These are phyloP conservation scores for Escovopsis sp. DNA, from an alignment of 2,329 filamentous ascomycete species.

Conservation along the genomic window DNA sequence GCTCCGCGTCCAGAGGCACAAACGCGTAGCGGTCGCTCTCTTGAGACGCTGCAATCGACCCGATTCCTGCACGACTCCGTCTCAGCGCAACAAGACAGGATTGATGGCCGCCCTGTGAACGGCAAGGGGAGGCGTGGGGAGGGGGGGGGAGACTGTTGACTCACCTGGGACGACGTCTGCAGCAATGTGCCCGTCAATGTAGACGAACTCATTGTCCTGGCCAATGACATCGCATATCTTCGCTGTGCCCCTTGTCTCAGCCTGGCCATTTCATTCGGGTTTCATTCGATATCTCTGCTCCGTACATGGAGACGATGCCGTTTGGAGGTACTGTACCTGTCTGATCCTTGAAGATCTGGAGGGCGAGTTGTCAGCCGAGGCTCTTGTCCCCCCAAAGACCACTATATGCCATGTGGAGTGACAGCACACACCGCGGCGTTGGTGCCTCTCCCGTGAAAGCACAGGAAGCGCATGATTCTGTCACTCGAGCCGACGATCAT, in stretches of 20 bases:
- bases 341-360: neutral
- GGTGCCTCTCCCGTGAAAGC: slow-evolving; percentile 3
- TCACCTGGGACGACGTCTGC: neutral
- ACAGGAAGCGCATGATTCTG: slow-evolving; percentile 1
- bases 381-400: too few species aligned
- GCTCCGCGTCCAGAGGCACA: too few species aligned
- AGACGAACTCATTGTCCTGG: slow-evolving; percentile 2
- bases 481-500: too few species aligned
- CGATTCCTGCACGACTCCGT: neutral
- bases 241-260: neutral
- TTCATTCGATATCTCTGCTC: too few species aligned
- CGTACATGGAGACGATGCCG: neutral
- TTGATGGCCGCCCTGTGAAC: neutral
- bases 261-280: neutral
- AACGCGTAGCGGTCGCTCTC: neutral
- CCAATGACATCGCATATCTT: neutral
- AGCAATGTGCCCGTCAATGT: neutral
- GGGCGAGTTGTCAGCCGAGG: neutral
- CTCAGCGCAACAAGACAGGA: neutral
- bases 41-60: neutral
- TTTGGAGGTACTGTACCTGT: neutral
- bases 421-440: slow-evolving; percentile 1
- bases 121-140: neutral
- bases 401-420: neutral
- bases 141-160: neutral